Conservation (phyloP, 2,329 filamentous ascomycete genomes). For the Talaromyces atroroseus region DNA sequence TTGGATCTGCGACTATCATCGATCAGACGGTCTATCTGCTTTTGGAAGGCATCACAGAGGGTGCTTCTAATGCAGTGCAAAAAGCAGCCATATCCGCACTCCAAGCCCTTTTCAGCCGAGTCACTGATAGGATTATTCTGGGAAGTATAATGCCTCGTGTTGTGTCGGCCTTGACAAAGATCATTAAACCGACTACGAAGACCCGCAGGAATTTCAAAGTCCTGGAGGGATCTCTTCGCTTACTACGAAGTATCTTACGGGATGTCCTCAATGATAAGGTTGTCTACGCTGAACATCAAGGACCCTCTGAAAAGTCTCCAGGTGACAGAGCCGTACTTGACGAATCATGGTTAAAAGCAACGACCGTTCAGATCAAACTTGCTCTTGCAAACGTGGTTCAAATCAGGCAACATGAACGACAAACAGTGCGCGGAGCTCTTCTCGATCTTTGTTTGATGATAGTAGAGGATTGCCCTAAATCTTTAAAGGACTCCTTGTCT, state of each 20-base stretch:
- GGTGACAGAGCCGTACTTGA: slow-evolving; percentile 39
- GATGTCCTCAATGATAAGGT: slow-evolving; percentile 44
- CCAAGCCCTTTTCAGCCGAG: slow-evolving; percentile 54
- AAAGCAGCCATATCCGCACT: slow-evolving; percentile 63
- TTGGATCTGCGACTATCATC: slow-evolving; percentile 65
- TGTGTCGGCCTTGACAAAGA: slow-evolving; percentile 71
- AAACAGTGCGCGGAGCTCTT: slow-evolving; percentile 63
- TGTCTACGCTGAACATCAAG: slow-evolving; percentile 18
- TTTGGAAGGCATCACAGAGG: slow-evolving; percentile 65
- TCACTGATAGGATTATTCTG: slow-evolving; percentile 68
- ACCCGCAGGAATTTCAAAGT: slow-evolving; percentile 58
- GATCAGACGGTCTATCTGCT: slow-evolving; percentile 78
- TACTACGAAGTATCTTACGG: slow-evolving; percentile 47
- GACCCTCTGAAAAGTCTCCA: slow-evolving; percentile 22
- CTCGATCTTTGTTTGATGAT: slow-evolving; percentile 67
- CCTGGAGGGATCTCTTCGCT: slow-evolving; percentile 56
- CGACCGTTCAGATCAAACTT: slow-evolving; percentile 72
- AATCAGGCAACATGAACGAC: slow-evolving; percentile 63
- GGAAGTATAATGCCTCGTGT: slow-evolving; percentile 85
- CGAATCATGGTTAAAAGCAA: slow-evolving; percentile 70
- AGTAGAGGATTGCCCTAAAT: slow-evolving; percentile 70
- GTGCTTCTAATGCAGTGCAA: slow-evolving; percentile 63
- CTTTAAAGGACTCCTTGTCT: slow-evolving; percentile 61
- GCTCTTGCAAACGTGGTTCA: slow-evolving; percentile 73
- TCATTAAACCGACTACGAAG: slow-evolving; percentile 64